Evolutionary conservation across 2,329 filamentous ascomycete species (phyloP).

Genomic region (Saccharata proteae): DNA sequence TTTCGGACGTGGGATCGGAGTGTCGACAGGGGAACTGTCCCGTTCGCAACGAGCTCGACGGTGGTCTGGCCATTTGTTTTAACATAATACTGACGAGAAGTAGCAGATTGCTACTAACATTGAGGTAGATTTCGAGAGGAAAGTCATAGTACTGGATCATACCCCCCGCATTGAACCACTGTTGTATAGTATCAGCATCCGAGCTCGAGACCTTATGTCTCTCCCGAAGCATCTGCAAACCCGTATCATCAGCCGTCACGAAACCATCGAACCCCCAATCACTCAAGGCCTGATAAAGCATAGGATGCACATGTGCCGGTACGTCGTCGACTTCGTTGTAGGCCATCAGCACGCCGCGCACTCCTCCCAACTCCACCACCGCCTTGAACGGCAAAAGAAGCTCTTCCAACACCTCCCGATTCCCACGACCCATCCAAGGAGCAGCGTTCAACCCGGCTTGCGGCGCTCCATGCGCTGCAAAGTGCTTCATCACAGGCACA

Average conservation of each 20-base stretch:
- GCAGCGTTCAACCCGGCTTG: constrained; percentile 33
- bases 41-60: constrained; percentile 23
- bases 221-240: constrained; percentile 19
- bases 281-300: constrained; percentile 26
- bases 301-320: constrained; percentile 28
- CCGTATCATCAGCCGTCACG: constrained; percentile 32
- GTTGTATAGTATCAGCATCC: constrained; percentile 27
- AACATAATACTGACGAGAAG: too few species aligned
- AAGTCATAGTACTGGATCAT: constrained; percentile 38
- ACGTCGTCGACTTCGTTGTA: constrained; percentile 33
- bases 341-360: constrained; percentile 34
- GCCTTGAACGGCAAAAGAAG: constrained; percentile 33
- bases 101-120: constrained; percentile 11
- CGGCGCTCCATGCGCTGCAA: constrained; percentile 32
- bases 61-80: too few species aligned
- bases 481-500: constrained; percentile 35
- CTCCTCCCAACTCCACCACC: constrained; percentile 30
- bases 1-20: constrained; percentile 26
- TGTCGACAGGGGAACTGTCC: constrained; percentile 22
- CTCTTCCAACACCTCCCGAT: constrained; percentile 31
- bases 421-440: constrained; percentile 33
- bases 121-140: constrained; percentile 26
- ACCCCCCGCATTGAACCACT: constrained; percentile 34
- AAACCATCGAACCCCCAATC: constrained; percentile 32
- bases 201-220: constrained; percentile 27